phyloP scores from a whole-genome alignment of 345 rosid genomes.

The Eucalyptus leucophloia region DNA sequence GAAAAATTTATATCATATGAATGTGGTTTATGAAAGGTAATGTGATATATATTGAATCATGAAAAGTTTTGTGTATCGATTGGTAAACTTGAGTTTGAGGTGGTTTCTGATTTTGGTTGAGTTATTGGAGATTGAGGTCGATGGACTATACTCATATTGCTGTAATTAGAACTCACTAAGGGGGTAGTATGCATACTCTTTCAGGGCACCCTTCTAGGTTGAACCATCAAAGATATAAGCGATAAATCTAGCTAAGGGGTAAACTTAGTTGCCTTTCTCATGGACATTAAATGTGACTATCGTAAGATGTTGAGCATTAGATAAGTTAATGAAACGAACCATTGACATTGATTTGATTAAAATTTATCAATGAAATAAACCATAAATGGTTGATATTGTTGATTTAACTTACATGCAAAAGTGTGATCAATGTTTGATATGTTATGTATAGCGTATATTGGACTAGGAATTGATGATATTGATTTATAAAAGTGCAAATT shows the following conservation, averaged over 20 bases:
- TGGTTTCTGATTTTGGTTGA: neutral
- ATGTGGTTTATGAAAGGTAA: neutral
- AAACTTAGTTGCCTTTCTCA: too few relatives aligned
- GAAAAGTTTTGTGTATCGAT: neutral
- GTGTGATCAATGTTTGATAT: too few relatives aligned
- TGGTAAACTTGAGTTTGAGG: neutral
- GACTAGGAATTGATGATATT: too few relatives aligned
- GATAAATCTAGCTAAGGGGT: neutral
- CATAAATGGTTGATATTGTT: neutral
- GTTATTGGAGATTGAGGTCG: neutral
- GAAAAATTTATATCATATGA: neutral
- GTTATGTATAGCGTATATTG: too few relatives aligned
- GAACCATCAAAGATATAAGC: fast-evolving
- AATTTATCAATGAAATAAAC: too few relatives aligned
- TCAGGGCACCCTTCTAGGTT: fast-evolving
- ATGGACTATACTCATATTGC: too few relatives aligned
- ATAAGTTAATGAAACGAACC: too few relatives aligned
- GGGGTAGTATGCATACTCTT: neutral
- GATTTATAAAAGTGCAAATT: too few relatives aligned
- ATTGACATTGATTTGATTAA: neutral
- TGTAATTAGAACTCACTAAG: neutral
- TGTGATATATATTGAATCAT: fast-evolving
- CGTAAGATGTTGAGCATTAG: neutral
- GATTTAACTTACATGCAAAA: too few relatives aligned
- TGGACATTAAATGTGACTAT: neutral